Evolutionary conservation across 371 early-diverging fungal species (phyloP).

Genomic region (Rhizopus arrhizus): DNA sequence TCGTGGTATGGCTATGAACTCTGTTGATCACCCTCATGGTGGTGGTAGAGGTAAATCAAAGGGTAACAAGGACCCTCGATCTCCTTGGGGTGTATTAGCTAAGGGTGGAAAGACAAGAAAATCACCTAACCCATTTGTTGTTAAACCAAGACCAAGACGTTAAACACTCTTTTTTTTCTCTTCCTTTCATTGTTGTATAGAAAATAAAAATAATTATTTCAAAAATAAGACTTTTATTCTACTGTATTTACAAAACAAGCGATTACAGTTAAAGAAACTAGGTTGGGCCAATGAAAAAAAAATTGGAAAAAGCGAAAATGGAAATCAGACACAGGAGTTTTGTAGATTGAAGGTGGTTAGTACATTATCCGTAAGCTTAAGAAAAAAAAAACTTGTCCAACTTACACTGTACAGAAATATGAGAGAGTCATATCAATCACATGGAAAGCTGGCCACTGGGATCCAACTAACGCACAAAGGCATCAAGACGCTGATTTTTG

Average conservation of each 20-base stretch:
- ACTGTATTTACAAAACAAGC: too few relatives aligned
- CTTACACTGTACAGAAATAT: too few relatives aligned
- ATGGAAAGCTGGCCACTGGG: too few relatives aligned
- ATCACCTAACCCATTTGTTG: slow-evolving; percentile 75
- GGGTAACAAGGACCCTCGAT: slow-evolving; percentile 89
- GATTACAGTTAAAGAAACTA: too few relatives aligned
- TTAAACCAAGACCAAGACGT: slow-evolving; percentile 77
- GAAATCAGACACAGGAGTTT: too few relatives aligned
- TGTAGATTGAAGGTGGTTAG: too few relatives aligned
- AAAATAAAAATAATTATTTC: neutral
- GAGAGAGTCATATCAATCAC: too few relatives aligned
- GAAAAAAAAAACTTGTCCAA: too few relatives aligned
- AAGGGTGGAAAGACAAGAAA: slow-evolving; percentile 95
- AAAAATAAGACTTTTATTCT: neutral
- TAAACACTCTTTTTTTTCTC: slow-evolving; percentile 28
- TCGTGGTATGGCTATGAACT: slow-evolving; percentile 99
- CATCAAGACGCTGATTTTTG: neutral
- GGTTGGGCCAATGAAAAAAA: too few relatives aligned
- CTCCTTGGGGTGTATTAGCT: slow-evolving; percentile 94
- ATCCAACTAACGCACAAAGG: too few relatives aligned
- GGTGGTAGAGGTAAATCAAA: slow-evolving; percentile 97
- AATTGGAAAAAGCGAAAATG: too few relatives aligned
- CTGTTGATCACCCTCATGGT: slow-evolving; percentile 98
- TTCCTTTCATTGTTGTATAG: neutral
- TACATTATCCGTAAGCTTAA: too few relatives aligned